A percentile compares a stretch with the other conserved stretches of the same genome.
These are phyloP conservation scores for Monilinia fructigena DNA, from an alignment of 2,329 filamentous ascomycete species.

Conservation along the genomic window DNA sequence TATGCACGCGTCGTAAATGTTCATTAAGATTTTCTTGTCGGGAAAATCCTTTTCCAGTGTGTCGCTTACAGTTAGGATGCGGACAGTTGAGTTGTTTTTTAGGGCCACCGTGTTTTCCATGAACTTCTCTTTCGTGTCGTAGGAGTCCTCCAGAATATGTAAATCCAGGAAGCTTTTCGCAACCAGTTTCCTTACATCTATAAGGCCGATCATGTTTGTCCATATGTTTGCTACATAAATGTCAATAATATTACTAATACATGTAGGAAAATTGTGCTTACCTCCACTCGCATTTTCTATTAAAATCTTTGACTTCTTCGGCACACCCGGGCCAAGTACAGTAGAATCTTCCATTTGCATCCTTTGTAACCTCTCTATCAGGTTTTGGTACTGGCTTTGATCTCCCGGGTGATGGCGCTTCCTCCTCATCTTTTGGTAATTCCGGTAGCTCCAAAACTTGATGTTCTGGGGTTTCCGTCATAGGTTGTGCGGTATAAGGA, in stretches of 20 bases:
- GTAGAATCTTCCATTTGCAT: slow-evolving; percentile 70
- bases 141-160: slow-evolving; percentile 90
- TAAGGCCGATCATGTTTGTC: slow-evolving; percentile 96
- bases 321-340: slow-evolving; percentile 71
- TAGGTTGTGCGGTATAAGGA: slow-evolving; percentile 35
- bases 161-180: slow-evolving; percentile 89
- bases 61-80: slow-evolving; percentile 82
- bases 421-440: slow-evolving; percentile 36
- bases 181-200: slow-evolving; percentile 76
- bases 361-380: slow-evolving; percentile 57
- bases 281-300: slow-evolving; percentile 82
- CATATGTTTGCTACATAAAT: slow-evolving; percentile 81
- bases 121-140: slow-evolving; percentile 89
- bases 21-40: slow-evolving; percentile 92
- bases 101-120: slow-evolving; percentile 67
- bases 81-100: slow-evolving; percentile 87
- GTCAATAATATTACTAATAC: background rate
- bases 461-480: slow-evolving; percentile 30
- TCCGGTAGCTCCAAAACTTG: slow-evolving; percentile 35
- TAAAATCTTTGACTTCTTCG: slow-evolving; percentile 64
- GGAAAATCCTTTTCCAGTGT: slow-evolving; percentile 85
- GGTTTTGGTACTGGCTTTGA: slow-evolving; percentile 58
- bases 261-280: slow-evolving; percentile 54
- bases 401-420: slow-evolving; percentile 37
- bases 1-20: slow-evolving; percentile 87